Evolutionary conservation across 176 grass and related monocot genomes (phyloP).

Genomic region (Urochloa ruziziensis): DNA sequence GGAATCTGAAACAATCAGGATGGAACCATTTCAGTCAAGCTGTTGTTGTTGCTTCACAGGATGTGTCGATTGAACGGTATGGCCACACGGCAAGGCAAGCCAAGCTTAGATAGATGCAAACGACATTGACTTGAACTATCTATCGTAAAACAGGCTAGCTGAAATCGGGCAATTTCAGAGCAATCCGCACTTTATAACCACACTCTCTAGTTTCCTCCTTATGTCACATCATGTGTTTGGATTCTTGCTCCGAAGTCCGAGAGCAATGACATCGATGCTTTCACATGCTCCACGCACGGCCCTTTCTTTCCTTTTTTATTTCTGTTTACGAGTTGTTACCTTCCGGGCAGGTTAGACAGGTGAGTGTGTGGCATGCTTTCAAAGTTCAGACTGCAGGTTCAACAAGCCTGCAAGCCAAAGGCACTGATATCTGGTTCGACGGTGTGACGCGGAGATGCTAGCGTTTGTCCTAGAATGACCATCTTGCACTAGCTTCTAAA

Average conservation of each 20-base stretch:
- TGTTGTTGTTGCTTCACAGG: slow-evolving; percentile 10
- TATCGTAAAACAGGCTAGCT: neutral
- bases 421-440: slow-evolving; percentile 1
- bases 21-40: neutral
- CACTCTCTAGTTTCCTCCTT: neutral
- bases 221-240: slow-evolving; percentile 42
- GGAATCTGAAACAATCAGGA: neutral
- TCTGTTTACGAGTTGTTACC: slow-evolving; percentile 3
- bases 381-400: slow-evolving; percentile 14
- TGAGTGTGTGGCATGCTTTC: slow-evolving; percentile 10
- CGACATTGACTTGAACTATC: slow-evolving; percentile 12
- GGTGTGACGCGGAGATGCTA: neutral
- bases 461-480: neutral
- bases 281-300: slow-evolving; percentile 48
- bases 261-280: slow-evolving; percentile 31
- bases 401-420: slow-evolving; percentile 30
- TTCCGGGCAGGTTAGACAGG: slow-evolving; percentile 4
- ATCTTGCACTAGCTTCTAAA: neutral
- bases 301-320: neutral
- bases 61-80: neutral
- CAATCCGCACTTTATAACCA: neutral
- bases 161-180: slow-evolving; percentile 12
- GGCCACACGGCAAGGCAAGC: slow-evolving; percentile 22
- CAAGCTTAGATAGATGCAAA: neutral
- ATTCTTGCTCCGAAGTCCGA: slow-evolving; percentile 36